A percentile compares a stretch with the other conserved stretches of the same genome.
These are phyloP conservation scores for Cryptosporidium canis DNA, from an alignment of 169 alveolate species.

Conservation along the genomic window DNA sequence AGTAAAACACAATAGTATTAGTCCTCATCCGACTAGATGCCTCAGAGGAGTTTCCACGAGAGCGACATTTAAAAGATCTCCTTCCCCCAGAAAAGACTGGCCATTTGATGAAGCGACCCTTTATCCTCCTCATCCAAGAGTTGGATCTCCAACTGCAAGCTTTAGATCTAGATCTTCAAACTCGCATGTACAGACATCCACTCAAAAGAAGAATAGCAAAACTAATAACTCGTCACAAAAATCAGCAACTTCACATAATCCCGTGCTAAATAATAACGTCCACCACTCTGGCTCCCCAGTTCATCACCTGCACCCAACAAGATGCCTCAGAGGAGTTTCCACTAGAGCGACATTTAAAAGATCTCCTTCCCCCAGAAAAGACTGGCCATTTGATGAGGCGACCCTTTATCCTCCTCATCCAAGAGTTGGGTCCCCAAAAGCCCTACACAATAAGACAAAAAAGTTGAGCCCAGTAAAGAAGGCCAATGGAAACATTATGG, in stretches of 20 bases:
- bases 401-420: slow-evolving; percentile 52
- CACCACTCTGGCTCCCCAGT: background rate
- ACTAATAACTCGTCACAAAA: background rate
- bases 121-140: slow-evolving; percentile 18
- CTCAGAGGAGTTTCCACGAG: slow-evolving; percentile 48
- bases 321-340: slow-evolving; percentile 68
- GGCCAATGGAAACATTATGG: background rate
- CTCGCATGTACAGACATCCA: background rate
- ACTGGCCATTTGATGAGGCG: slow-evolving; percentile 69
- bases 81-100: slow-evolving; percentile 27
- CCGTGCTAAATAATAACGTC: background rate
- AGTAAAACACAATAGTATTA: background rate
- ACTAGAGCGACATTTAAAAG: slow-evolving; percentile 55
- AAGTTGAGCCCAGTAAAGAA: background rate
- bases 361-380: slow-evolving; percentile 66
- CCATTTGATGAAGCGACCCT: slow-evolving; percentile 36
- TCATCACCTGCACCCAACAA: slow-evolving; percentile 56
- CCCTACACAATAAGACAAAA: background rate
- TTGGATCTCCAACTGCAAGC: background rate
- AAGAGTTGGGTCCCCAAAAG: slow-evolving; percentile 20
- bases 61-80: slow-evolving; percentile 29
- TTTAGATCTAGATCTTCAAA: background rate
- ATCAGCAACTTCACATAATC: background rate
- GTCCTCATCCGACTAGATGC: slow-evolving; percentile 36
- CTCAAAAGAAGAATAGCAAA: background rate